Base-by-base conservation (phyloP, 78 protist genomes). In the Bigelowiella natans region DNA sequence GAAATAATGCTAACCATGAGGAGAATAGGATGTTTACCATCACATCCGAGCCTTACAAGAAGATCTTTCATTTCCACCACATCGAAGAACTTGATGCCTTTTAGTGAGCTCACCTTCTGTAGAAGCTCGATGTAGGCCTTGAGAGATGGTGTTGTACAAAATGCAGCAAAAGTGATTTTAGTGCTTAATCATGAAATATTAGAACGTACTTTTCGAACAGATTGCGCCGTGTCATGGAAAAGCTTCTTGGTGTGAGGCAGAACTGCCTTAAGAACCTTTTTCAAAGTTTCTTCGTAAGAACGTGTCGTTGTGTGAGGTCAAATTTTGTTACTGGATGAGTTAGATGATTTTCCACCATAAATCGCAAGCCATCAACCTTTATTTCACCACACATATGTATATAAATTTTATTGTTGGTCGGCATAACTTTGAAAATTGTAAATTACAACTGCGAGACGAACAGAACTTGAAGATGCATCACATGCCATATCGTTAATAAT, bases 181-280 rank as follows among this genome's bases (percentile, higher is more conserved):
- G n/a, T n/a, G n/a, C n/a, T n/a, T n/a, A n/a, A n/a, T n/a, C n/a
- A n/a, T n/a, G n/a, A n/a, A n/a, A n/a, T n/a, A n/a, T n/a, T n/a
- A n/a, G n/a, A n/a, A n/a, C n/a, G n/a, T n/a, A 94, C 51, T 0
- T n/a, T 30, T 28, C 96, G 36, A 1, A 94, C 96, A 31, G 90
- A 82, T 2, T 39, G 94, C 1, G 91, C 83, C 11, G 85, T 63
- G 91, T 94, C 96, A 39, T 94, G 90, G 7, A 94, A 92, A 63
- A 93, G 39, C 1, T 51, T 51, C 18, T 51, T 51, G 18, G 73
- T 51, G 34, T 18, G 7, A 18, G 73, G 73, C 7, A 51, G 73
- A 7, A 51, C 73, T 26, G 73, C 73, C 73, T 51, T 51, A 18
- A 51, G 73, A 51, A 51, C 73, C n/a, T n/a, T n/a, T n/a, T n/a